Base-by-base conservation (phyloP, 345 rosid genomes). In the Heritiera fomes region DNA sequence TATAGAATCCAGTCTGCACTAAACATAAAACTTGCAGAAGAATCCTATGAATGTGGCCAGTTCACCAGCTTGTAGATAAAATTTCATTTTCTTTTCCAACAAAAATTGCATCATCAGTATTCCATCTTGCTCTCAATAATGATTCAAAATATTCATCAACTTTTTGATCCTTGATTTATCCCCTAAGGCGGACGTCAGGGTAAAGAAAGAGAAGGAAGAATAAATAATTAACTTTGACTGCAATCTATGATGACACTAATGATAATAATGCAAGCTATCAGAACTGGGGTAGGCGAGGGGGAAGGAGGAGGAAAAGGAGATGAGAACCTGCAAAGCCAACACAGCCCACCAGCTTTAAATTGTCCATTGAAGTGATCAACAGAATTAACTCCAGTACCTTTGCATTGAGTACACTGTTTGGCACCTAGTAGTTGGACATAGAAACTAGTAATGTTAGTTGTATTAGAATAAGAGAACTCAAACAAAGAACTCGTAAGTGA, bases 311-410 rank as follows among this genome's bases (percentile, higher is more conserved):
- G 59, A 41, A 9, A 43, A 71, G 66, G 70, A 58, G 40, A 46
- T 2, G 58, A 34, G 58, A 76, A 94, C 97, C 98, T 90, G 94
- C 98, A 95, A 71, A 95, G 98, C 99, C 98, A 95, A 81, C 98
- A 95, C 75, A 90, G 79, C 0, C 82, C 96, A 50, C 99, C 98
- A 5, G 97, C 98, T 89, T 95, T 95, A 71, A 93, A 93, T 87
- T 82, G 92, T n/a, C 99, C 99, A 77, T 91, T 89, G 86, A 92
- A 95, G 92, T 92, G 98, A 85, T 95, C 98, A 34, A 65, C 90
- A 28, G 96, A 84, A 82, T 95, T 95, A 77, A 93, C 94, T 62
- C 97, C 99, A 20, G 84, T 83, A 75, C 99, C 99, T 84, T 86
- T 52, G 87, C 97, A 95, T 82, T 92, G 96, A 58, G 87, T 12